Evolutionary conservation across 306 rosid species (phyloP).

Genomic region (Cajanus cajan): DNA sequence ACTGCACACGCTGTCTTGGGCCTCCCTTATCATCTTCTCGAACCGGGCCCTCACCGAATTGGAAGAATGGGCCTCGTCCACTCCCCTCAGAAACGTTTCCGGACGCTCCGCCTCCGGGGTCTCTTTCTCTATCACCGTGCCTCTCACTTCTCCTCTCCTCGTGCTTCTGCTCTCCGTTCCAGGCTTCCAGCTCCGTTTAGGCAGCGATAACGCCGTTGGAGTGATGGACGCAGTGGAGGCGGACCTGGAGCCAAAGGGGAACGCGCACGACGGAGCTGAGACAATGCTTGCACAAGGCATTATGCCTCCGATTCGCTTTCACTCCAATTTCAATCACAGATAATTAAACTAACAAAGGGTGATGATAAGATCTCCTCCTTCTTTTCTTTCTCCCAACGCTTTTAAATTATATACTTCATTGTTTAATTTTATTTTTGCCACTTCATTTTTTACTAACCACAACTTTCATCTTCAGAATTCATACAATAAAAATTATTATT

Average conservation of each 20-base stretch:
- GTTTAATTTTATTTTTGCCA: not conserved
- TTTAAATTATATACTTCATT: no score
- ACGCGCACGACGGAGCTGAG: conserved; percentile 33
- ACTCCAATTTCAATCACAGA: not conserved
- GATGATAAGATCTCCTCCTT: not conserved
- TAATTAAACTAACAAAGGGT: no score
- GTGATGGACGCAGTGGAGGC: not conserved
- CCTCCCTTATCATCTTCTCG: conserved; percentile 96
- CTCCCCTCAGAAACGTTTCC: conserved; percentile 66
- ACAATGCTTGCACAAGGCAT: conserved; percentile 39
- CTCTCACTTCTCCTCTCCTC: conserved; percentile 17
- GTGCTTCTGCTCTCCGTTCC: not conserved
- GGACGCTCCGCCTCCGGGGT: conserved; percentile 77
- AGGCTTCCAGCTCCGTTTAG: not conserved
- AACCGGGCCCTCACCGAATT: conserved; percentile 68
- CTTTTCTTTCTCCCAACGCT: not conserved
- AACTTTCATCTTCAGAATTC: no score
- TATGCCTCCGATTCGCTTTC: not conserved
- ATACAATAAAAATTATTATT: no score
- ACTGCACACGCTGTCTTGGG: conserved; percentile 79
- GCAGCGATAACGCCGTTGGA: not conserved
- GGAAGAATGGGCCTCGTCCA: conserved; percentile 41
- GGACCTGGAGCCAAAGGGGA: conserved; percentile 12
- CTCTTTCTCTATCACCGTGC: conserved; percentile 75
- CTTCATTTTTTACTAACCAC: not conserved